Evolutionary conservation across 164 flowering plant genomes (phyloP).

Genomic region (grape (Vitis vinifera)): DNA sequence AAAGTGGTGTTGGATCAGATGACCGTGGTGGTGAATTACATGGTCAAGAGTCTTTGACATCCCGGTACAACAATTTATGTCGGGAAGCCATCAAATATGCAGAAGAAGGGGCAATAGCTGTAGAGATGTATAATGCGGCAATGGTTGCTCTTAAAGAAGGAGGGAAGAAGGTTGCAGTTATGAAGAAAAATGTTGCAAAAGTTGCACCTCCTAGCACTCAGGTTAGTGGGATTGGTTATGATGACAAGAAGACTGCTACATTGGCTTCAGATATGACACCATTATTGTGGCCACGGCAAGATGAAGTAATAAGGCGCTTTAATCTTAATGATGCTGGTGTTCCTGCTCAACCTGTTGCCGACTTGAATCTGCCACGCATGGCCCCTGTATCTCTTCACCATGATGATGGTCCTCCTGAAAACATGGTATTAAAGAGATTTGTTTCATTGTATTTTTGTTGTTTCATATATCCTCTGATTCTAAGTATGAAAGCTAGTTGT

Average conservation of each 20-base stretch:
- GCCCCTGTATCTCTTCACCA: constrained; percentile 67
- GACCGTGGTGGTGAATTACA: constrained; percentile 46
- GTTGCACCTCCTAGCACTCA: constrained; percentile 40
- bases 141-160: constrained; percentile 63
- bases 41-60: constrained; percentile 45
- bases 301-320: constrained; percentile 50
- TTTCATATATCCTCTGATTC: background rate
- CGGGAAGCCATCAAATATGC: constrained; percentile 71
- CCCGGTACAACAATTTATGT: constrained; percentile 58
- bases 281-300: constrained; percentile 74
- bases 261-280: constrained; percentile 52
- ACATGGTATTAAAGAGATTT: constrained; percentile 42
- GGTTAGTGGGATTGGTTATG: constrained; percentile 32
- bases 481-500: background rate
- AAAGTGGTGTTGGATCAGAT: constrained; percentile 41
- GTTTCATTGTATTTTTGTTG: background rate
- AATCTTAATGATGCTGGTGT: constrained; percentile 60
- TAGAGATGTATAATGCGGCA: constrained; percentile 62
- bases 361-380: constrained; percentile 62
- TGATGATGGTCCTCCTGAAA: constrained; percentile 60
- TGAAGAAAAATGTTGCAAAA: constrained; percentile 58
- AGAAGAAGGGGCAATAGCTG: constrained; percentile 71
- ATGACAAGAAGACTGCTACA: constrained; percentile 35
- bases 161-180: constrained; percentile 46
- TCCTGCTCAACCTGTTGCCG: constrained; percentile 40